A percentile compares a stretch with the other conserved stretches of the same genome.
Evolutionary conservation across 2,329 filamentous ascomycete species (phyloP).

Genomic region (Trichophyton equinum): DNA sequence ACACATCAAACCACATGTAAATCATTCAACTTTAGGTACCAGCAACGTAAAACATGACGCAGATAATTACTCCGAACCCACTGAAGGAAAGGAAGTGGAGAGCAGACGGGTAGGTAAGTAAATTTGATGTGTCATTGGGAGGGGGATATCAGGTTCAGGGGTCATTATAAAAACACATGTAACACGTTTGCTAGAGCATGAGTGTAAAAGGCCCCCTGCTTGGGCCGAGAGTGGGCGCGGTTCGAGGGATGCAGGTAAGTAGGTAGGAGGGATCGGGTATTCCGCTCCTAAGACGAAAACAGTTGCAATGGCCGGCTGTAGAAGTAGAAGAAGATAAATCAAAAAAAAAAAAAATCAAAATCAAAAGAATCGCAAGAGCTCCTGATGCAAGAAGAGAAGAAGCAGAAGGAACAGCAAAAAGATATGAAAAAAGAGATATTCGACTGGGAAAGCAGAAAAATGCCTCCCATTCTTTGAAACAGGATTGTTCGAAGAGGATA

Average conservation of each 20-base stretch:
- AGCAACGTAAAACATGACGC: background rate
- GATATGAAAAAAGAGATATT: background rate
- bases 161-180: conserved; percentile 4
- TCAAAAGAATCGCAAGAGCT: background rate
- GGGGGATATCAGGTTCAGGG: background rate
- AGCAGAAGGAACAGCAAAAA: background rate
- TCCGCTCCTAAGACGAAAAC: background rate
- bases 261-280: background rate
- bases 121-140: background rate
- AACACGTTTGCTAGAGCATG: background rate
- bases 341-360: too few relatives aligned
- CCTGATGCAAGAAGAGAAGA: background rate
- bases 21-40: background rate
- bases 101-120: background rate
- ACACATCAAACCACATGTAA: background rate
- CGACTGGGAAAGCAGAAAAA: background rate
- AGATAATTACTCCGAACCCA: conserved; percentile 1
- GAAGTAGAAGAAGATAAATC: background rate
- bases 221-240: background rate
- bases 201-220: background rate
- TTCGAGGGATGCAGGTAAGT: background rate
- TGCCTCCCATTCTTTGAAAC: background rate
- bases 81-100: background rate
- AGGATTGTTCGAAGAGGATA: background rate
- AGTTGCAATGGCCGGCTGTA: background rate